Base-by-base conservation (phyloP, 176 grass and related monocot genomes). In the Leersia perrieri region DNA sequence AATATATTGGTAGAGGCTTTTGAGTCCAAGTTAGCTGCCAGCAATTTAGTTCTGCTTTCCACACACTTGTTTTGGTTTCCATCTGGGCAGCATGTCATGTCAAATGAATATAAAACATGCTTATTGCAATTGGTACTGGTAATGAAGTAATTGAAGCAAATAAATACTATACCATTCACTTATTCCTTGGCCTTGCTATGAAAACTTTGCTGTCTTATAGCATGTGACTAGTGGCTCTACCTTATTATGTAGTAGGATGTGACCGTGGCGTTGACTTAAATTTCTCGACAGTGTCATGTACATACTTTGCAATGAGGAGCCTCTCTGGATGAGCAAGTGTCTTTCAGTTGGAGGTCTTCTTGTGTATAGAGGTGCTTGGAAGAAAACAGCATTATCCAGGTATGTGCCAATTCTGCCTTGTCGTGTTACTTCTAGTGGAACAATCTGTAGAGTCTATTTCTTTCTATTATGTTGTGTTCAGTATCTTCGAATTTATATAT, bases 241-340 rank as follows among this genome's bases (percentile, higher is more conserved):
- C 18, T 51, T 22, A 32, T 23, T 14, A 68, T 31, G 49, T 39
- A 38, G 14, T 33, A 68, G 7, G 25, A 51, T 75, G 14, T 55
- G 63, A 8, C 49, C 8, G 45, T 22, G 6, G 49, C 71, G 42
- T 11, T 39, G 63, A 41, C 14, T 42, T 53, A 55, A 70, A 75
- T 80, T 30, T 70, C n/a, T 81, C 80, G 70, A 4, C 88, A 98
- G 96, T 86, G 92, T 98, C 77, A 89, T 93, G 96, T 95, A 90
- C 85, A 91, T 98, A 84, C 76, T 98, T 61, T 98, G 90, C 83
- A 98, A 98, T n/a, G 96, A 98, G 76, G 96, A 95, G 77, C 96
- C 96, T 60, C 88, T 98, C 27, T 98, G 96, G 96, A 95, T 98
- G 92, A 95, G 66, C 73, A 94, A 98, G 85, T 98, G 90, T 83